Evolutionary conservation across 495 filamentous ascomycete species (phyloP), one percentile per base, ranked within the genome.

Genomic region (Penicillium samsonianum): DNA sequence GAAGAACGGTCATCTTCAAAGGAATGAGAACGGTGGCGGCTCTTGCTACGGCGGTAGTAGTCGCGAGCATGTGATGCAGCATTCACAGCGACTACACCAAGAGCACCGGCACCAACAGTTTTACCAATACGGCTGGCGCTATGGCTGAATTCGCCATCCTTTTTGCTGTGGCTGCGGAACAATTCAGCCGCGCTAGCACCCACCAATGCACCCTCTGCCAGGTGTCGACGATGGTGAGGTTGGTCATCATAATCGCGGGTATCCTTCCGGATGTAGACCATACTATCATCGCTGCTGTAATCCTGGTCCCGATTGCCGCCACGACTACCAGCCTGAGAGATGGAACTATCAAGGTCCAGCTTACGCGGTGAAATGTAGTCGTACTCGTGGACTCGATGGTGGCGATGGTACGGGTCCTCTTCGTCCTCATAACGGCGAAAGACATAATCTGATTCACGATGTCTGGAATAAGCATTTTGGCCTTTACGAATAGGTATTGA

Each of bases 81-180:
- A 74, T 94, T 89, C 25, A 90, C 90, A 42, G 89, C 91, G 19
- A 92, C 76, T 14, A 89, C 92, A 55, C 92, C 91, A n/a, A 94
- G 71, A 25, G 88, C 90, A 52, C 89, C 90, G 30, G 90, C 90
- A 26, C 88, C 91, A 26, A 92, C 67, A 41, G 88, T 85, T 63
- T 88, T 85, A n/a, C 86, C 80, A 17, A 86, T 79, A 57, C 86
- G 84, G 61, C 87, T 79, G 37, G 86, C 72, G 0, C 77, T 78
- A 45, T 79, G 69, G 50, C 83, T 80, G 17, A 82, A 81, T 7
- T 80, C 77, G 19, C 84, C 85, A 40, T 84, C 70, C 30, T 74
- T 78, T 60, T 85, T 82, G 44, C 82, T 78, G 59, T 87, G 90
- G 54, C 87, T 85, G 31, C 86, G 82, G 2, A 95, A 64, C 3